phyloP scores from a whole-genome alignment of 208 protist genomes.

The Trypanosoma brucei region DNA sequence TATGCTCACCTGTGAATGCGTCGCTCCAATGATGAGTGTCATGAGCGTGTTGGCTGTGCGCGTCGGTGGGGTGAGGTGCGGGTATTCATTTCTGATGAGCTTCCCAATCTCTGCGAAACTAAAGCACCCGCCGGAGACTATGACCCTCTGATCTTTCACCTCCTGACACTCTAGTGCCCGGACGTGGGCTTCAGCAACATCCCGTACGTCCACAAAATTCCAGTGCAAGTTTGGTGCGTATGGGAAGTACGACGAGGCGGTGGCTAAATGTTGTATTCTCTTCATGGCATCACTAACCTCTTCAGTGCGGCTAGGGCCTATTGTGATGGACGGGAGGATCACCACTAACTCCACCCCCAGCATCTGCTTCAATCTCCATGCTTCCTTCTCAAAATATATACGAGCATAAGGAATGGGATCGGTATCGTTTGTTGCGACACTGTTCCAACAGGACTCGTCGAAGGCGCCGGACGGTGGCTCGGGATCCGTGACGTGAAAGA shows the following conservation, averaged over 20 bases:
- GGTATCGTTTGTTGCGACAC: conserved; percentile 39
- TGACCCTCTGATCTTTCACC: conserved; percentile 77
- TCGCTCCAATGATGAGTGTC: conserved; percentile 57
- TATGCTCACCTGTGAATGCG: conserved; percentile 56
- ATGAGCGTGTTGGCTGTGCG: conserved; percentile 75
- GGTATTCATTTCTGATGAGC: conserved; percentile 68
- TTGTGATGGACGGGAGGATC: conserved; percentile 76
- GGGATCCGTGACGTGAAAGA: conserved; percentile 71
- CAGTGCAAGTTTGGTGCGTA: conserved; percentile 82
- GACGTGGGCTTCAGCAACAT: conserved; percentile 84
- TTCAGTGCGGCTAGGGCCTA: conserved; percentile 79
- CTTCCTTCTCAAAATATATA: conserved; percentile 84
- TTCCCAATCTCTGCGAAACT: conserved; percentile 65
- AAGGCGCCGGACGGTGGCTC: conserved; percentile 59
- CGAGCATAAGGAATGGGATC: conserved; percentile 80
- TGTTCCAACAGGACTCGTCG: conserved; percentile 85
- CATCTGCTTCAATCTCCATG: conserved; percentile 85
- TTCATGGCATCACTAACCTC: conserved; percentile 81
- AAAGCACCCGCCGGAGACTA: conserved; percentile 73
- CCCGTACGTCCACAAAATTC: conserved; percentile 89
- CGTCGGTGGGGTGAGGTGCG: conserved; percentile 75
- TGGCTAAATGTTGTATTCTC: conserved; percentile 65
- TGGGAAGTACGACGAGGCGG: conserved; percentile 60
- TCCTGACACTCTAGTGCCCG: conserved; percentile 68
- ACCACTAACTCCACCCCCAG: conserved; percentile 86